Percentiles rank a stretch among this genome's conserved stretches.
phyloP scores from a whole-genome alignment of 208 protist genomes.

The Leishmania braziliensis region DNA sequence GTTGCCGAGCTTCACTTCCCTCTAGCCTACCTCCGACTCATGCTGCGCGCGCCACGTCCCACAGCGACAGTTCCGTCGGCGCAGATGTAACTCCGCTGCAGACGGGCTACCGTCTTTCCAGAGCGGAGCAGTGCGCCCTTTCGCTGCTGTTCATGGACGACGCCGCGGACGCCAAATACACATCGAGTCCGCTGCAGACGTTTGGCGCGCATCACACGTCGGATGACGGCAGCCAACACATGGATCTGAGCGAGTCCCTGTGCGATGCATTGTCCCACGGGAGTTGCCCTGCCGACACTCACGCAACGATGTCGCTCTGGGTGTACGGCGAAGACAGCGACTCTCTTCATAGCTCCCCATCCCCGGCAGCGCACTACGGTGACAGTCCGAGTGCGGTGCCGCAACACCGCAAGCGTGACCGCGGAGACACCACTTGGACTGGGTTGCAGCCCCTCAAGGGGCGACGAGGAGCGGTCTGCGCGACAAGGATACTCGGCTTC shows the following conservation, averaged over 20 bases:
- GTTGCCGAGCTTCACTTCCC: background rate
- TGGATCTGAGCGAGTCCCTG: slow-evolving; percentile 8
- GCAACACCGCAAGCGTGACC: background rate
- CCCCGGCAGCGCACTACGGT: slow-evolving; percentile 20
- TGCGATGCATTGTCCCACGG: background rate
- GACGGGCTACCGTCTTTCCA: slow-evolving; percentile 20
- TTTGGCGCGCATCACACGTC: background rate
- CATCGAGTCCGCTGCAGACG: slow-evolving; percentile 2
- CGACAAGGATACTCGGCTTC: slow-evolving; percentile 12
- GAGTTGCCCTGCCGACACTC: background rate
- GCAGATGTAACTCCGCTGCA: background rate
- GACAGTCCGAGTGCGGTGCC: slow-evolving; percentile 7
- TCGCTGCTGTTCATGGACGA: slow-evolving; percentile 41
- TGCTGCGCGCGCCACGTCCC: background rate
- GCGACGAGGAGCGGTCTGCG: background rate
- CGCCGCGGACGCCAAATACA: background rate
- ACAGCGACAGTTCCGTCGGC: background rate
- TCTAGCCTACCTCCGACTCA: background rate
- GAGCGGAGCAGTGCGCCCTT: slow-evolving; percentile 35
- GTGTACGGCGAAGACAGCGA: slow-evolving; percentile 18
- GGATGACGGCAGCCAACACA: background rate
- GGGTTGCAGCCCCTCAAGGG: background rate
- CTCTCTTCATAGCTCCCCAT: slow-evolving; percentile 16
- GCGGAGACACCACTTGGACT: background rate
- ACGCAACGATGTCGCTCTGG: slow-evolving; percentile 15